Percentiles rank a stretch among this genome's conserved stretches.
Conservation (phyloP, 768 basidiomycete genomes). For the Pisolithus marmoratus region DNA sequence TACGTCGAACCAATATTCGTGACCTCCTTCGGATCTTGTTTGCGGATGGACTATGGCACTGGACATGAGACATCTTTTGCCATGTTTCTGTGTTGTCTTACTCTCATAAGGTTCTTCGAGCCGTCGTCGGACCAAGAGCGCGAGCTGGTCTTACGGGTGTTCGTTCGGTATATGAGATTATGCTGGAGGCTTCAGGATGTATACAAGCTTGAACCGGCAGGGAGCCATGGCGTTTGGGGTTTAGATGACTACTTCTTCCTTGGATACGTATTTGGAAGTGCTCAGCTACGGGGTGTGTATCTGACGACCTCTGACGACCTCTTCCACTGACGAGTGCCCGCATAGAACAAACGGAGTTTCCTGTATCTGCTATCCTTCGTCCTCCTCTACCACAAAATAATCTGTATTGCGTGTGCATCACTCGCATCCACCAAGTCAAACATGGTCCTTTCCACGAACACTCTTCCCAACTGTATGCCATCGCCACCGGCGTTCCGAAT, state of each 20-base stretch:
- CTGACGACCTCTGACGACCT: neutral
- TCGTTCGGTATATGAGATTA: slow-evolving; percentile 71
- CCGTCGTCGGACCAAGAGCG: slow-evolving; percentile 60
- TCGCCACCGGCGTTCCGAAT: slow-evolving; percentile 81
- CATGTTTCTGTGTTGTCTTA: slow-evolving; percentile 67
- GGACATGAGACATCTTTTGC: slow-evolving; percentile 92
- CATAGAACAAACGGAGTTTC: slow-evolving; percentile 56
- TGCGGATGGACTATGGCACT: slow-evolving; percentile 92
- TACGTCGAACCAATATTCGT: slow-evolving; percentile 75
- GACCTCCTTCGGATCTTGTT: slow-evolving; percentile 84
- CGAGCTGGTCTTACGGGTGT: slow-evolving; percentile 51
- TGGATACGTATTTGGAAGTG: slow-evolving; percentile 87
- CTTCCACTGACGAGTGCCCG: slow-evolving; percentile 2
- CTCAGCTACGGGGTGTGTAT: slow-evolving; percentile 68
- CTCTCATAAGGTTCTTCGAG: slow-evolving; percentile 61
- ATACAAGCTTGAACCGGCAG: slow-evolving; percentile 91
- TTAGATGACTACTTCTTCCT: slow-evolving; percentile 89
- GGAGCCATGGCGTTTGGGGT: slow-evolving; percentile 98
- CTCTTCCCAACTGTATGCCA: slow-evolving; percentile 82
- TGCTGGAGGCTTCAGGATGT: slow-evolving; percentile 84
- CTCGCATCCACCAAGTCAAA: slow-evolving; percentile 76
- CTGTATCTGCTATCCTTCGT: slow-evolving; percentile 59
- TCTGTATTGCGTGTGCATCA: slow-evolving; percentile 75
- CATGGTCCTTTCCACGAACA: slow-evolving; percentile 88
- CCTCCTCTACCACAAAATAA: slow-evolving; percentile 59